A percentile compares a stretch with the other conserved stretches of the same genome.
Evolutionary conservation across 176 grass and related monocot species (phyloP).

Genomic region (Bromus sterilis): DNA sequence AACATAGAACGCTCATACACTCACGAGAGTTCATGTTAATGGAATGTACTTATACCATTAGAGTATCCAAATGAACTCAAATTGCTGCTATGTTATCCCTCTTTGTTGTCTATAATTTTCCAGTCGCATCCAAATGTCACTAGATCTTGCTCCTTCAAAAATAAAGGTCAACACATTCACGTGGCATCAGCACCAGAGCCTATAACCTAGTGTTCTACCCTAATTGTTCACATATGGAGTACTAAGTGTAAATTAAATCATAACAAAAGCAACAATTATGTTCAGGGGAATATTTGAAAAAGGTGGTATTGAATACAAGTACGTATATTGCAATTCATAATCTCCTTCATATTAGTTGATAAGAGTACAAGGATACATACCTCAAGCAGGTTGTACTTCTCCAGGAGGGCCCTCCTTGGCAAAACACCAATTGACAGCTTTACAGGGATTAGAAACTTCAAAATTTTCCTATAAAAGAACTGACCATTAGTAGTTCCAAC

Average conservation of each 20-base stretch:
- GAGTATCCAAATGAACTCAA: background rate
- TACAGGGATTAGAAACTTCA: slow-evolving; percentile 92
- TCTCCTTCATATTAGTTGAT: background rate
- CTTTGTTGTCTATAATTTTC: background rate
- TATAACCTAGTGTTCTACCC: background rate
- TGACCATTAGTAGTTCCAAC: slow-evolving; percentile 8
- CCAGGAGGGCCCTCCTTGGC: slow-evolving; percentile 52
- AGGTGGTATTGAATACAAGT: background rate
- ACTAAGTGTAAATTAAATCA: background rate
- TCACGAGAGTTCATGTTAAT: background rate
- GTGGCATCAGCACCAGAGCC: background rate
- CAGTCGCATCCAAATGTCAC: background rate
- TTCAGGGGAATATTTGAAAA: background rate
- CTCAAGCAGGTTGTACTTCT: slow-evolving; percentile 83
- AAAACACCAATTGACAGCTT: slow-evolving; percentile 94
- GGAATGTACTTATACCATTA: background rate
- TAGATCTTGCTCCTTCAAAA: background rate
- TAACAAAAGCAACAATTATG: background rate
- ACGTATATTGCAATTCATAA: background rate
- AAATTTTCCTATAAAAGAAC: slow-evolving; percentile 62
- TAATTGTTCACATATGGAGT: background rate
- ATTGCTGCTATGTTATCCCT: background rate
- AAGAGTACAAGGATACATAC: slow-evolving; percentile 27
- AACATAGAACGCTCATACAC: background rate
- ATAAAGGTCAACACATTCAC: background rate